phyloP scores from a whole-genome alignment of 2,329 filamentous ascomycete genomes.

The Penicillium sp. region DNA sequence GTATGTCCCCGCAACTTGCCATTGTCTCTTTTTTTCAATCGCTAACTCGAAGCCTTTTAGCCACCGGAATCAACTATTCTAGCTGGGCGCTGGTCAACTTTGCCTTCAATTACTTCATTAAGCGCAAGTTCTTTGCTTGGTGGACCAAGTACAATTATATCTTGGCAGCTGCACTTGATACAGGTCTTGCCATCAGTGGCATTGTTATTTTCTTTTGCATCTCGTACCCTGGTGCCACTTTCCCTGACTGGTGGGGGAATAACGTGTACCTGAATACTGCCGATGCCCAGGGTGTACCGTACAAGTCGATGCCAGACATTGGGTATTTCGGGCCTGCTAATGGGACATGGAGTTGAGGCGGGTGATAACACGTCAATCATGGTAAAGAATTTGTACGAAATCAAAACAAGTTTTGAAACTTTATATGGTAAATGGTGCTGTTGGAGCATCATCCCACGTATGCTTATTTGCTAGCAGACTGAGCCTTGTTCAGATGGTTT shows the following conservation, averaged over 20 bases:
- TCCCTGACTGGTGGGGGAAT: constrained; percentile 38
- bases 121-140: constrained; percentile 45
- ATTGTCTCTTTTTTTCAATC: neutral
- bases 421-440: too few relatives aligned
- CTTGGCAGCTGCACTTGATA: constrained; percentile 44
- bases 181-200: constrained; percentile 33
- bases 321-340: constrained; percentile 36
- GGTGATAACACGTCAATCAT: neutral
- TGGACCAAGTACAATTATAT: constrained; percentile 49
- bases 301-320: constrained; percentile 26
- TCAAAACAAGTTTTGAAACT: neutral
- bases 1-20: constrained; percentile 7
- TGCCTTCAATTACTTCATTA: constrained; percentile 52
- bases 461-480: too few relatives aligned
- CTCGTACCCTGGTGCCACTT: constrained; percentile 32
- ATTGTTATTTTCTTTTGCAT: constrained; percentile 41
- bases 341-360: constrained; percentile 28
- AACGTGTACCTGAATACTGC: constrained; percentile 35
- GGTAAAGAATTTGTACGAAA: too few relatives aligned
- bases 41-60: constrained; percentile 13
- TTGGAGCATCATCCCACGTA: too few relatives aligned
- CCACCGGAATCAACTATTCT: constrained; percentile 39
- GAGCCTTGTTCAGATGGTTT: too few relatives aligned
- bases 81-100: constrained; percentile 51
- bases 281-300: constrained; percentile 31